Base-by-base conservation (phyloP, 768 basidiomycete species). In the Strobilomyces echinocephalus region DNA sequence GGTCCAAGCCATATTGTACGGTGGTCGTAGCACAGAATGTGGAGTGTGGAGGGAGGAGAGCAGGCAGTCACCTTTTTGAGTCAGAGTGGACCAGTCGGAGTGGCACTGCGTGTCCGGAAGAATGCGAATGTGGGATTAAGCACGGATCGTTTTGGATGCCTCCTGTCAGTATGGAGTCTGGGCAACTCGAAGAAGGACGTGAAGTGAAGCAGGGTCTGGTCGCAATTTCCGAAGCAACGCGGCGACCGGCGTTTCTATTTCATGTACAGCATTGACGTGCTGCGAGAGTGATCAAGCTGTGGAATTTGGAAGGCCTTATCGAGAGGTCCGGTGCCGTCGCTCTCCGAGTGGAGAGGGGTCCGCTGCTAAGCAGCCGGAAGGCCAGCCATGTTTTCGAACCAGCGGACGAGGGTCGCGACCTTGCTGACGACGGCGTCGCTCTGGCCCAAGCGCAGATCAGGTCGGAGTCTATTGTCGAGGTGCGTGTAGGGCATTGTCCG, bases 311-410 rank as follows among this genome's bases (percentile, higher is more conserved):
- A 10, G 46, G 39, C 18, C 31, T 16, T 16, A 31, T 35, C 11
- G 66, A 51, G 45, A 49, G 35, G 28, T 46, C 55, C 62, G 56
- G 62, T 31, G 46, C 9, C 36, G 52, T 7, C 44, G 50, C 60
- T 46, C 58, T 34, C 62, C 62, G 63, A 53, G 35, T 50, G 40
- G 49, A 10, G 34, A 33, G 21, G 40, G 40, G 38, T 6, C 46
- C 52, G 21, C 46, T 42, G 41, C 33, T 64, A 62, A 43, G 50
- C 50, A 50, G 28, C 20, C 45, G 63, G 58, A 57, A 88, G 69
- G 0, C 88, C 88, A 4, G 87, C 85, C 74, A 85, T 82, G n/a
- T 63, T 64, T 66, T 89, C 81, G 54, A 91, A 86, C 89, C 89
- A 91, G 6, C 63, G 61, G 2, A 83, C 87, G 30, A 88, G 74